phyloP scores from a whole-genome alignment of 805 yeast species.

The Candida oleophila region DNA sequence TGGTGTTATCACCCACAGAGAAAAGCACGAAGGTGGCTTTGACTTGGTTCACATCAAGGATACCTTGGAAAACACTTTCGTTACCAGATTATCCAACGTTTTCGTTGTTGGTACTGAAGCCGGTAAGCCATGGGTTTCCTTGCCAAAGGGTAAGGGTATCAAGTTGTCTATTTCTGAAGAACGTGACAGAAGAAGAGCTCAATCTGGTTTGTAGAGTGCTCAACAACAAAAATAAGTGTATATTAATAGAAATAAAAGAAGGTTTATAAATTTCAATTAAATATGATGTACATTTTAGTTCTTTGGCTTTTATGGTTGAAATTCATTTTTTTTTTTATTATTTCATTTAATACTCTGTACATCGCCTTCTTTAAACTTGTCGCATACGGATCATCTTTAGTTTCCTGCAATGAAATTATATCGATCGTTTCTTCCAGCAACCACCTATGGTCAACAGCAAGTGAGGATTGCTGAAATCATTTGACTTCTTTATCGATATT shows the following conservation, averaged over 20 bases:
- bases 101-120: constrained; percentile 90
- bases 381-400: too few relatives aligned
- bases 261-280: too few relatives aligned
- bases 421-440: too few relatives aligned
- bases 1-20: constrained; percentile 94
- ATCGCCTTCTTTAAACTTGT: too few relatives aligned
- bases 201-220: constrained; percentile 30
- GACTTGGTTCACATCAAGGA: constrained; percentile 97
- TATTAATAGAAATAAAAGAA: not conserved
- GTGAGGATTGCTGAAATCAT: too few relatives aligned
- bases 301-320: too few relatives aligned
- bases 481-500: too few relatives aligned
- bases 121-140: constrained; percentile 88
- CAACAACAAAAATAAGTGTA: not conserved
- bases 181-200: constrained; percentile 97
- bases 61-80: constrained; percentile 90
- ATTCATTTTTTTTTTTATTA: too few relatives aligned
- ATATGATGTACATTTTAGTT: too few relatives aligned
- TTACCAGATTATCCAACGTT: constrained; percentile 91
- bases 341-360: too few relatives aligned
- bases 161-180: constrained; percentile 94
- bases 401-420: too few relatives aligned
- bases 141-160: constrained; percentile 99
- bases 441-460: too few relatives aligned
- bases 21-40: constrained; percentile 97